Conservation (phyloP, 345 rosid genomes). For the Clausena lansium region DNA sequence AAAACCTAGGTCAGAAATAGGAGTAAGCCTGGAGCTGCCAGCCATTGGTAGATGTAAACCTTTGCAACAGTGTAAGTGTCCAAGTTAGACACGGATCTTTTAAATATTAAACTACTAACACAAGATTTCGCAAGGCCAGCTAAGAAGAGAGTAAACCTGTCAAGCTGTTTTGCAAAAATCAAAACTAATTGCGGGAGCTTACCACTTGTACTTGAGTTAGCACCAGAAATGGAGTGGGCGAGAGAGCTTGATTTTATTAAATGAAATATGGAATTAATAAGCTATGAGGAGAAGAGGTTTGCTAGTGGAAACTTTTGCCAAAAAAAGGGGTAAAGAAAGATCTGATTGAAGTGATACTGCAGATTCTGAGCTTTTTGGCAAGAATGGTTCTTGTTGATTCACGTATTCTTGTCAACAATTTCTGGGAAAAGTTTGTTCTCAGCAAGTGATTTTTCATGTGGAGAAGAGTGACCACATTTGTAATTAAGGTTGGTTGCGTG, state of each 20-base stretch:
- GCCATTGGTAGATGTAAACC: not conserved
- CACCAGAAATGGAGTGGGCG: not conserved
- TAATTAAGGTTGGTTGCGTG: not conserved
- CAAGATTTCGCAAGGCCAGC: not conserved
- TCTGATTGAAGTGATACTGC: not conserved
- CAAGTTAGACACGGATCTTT: not conserved
- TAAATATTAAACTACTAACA: not conserved
- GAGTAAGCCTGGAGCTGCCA: not conserved
- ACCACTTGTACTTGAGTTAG: too few relatives aligned
- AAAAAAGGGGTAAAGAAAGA: not conserved
- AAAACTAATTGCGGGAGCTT: not conserved
- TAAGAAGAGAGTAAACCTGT: not conserved
- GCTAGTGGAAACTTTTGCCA: not conserved
- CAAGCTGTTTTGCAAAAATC: not conserved
- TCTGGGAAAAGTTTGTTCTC: not conserved
- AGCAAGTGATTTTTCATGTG: not conserved
- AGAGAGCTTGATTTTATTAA: not conserved
- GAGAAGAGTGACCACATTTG: not conserved
- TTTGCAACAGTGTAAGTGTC: not conserved
- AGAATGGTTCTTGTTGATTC: constrained; percentile 3
- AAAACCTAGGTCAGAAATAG: not conserved
- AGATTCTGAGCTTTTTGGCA: not conserved
- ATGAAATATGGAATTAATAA: not conserved
- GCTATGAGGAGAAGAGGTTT: not conserved
- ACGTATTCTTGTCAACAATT: not conserved